phyloP scores from a whole-genome alignment of 257 asterid genomes.

The Ehretia macrophylla region DNA sequence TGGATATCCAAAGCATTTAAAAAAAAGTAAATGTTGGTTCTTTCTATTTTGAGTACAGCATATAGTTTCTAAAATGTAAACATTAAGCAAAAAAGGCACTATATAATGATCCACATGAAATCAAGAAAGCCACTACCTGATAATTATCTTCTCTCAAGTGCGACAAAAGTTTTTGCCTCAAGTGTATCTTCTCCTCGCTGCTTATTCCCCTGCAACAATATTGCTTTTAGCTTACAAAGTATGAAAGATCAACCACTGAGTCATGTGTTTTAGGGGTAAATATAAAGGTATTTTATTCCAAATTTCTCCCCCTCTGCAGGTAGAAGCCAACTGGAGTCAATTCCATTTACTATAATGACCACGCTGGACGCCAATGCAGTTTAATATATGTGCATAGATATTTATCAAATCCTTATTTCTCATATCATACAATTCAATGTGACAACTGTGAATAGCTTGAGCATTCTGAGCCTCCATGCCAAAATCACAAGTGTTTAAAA shows the following conservation, averaged over 20 bases:
- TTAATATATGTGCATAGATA: not conserved
- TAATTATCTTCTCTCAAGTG: constrained; percentile 90
- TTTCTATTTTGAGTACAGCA: too few species aligned
- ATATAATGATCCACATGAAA: constrained; percentile 6
- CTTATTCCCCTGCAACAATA: constrained; percentile 63
- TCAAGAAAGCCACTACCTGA: constrained; percentile 46
- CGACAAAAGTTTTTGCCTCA: constrained; percentile 73
- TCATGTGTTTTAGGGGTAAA: too few species aligned
- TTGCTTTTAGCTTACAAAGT: not conserved
- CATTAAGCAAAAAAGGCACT: too few species aligned
- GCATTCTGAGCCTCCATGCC: too few species aligned
- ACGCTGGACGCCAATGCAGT: not conserved
- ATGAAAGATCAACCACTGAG: too few species aligned
- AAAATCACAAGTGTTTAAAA: not conserved
- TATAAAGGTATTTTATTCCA: too few species aligned
- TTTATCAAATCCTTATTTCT: not conserved
- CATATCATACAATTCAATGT: not conserved
- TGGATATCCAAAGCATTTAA: not conserved
- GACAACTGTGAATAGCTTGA: not conserved
- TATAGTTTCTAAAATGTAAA: too few species aligned
- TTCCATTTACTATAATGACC: too few species aligned
- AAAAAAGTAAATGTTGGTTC: too few species aligned
- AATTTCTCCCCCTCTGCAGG: too few species aligned
- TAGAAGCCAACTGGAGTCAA: too few species aligned
- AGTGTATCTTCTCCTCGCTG: constrained; percentile 80